phyloP scores from a whole-genome alignment of 1,139 yeast genomes.

The Debaryomyces psychrophilus region DNA sequence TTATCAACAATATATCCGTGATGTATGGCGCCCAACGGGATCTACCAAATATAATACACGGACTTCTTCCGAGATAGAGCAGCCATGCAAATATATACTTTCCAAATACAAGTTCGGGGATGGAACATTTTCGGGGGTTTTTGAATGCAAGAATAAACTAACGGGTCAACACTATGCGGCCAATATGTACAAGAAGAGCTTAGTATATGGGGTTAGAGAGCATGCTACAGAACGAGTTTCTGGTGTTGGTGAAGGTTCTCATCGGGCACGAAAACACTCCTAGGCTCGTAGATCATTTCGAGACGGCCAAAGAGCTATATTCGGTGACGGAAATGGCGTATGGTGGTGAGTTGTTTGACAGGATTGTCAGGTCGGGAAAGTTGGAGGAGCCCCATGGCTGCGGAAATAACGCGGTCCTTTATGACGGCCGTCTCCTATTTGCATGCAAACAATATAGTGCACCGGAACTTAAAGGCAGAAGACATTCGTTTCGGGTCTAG shows the following conservation, averaged over 20 bases:
- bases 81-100: constrained; percentile 39
- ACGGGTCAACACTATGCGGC: constrained; percentile 44
- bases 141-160: constrained; percentile 37
- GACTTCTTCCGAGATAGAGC: constrained; percentile 8
- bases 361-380: constrained; percentile 48
- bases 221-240: constrained; percentile 57
- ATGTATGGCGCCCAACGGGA: constrained; percentile 24
- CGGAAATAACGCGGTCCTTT: constrained; percentile 36
- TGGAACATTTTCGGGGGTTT: constrained; percentile 44
- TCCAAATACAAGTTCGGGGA: constrained; percentile 37
- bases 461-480: constrained; percentile 48
- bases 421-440: constrained; percentile 35
- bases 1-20: not conserved
- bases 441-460: constrained; percentile 39
- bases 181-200: constrained; percentile 36
- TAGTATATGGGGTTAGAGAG: constrained; percentile 41
- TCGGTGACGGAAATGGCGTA: constrained; percentile 68
- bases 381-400: constrained; percentile 55
- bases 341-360: constrained; percentile 72
- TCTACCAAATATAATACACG: constrained; percentile 16
- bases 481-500: constrained; percentile 36
- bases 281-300: constrained; percentile 70
- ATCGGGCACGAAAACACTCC: constrained; percentile 52
- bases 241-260: constrained; percentile 52
- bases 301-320: constrained; percentile 60